phyloP scores from a whole-genome alignment of 2,329 filamentous ascomycete genomes.

The Microcyclospora pomicola region DNA sequence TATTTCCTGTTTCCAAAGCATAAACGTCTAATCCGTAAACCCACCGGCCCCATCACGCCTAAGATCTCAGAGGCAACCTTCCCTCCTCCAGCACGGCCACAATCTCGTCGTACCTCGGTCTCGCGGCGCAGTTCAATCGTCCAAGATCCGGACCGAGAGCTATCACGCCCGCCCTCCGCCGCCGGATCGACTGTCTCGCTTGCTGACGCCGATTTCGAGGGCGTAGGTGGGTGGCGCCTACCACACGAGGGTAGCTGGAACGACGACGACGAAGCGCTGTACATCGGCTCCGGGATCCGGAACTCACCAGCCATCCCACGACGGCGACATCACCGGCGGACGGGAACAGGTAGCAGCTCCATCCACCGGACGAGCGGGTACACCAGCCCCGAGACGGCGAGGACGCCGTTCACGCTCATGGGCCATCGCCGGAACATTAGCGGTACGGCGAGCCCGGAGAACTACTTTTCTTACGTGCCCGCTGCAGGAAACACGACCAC shows the following conservation, averaged over 20 bases:
- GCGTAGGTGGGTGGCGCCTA: constrained; percentile 28
- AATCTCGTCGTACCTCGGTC: constrained; percentile 21
- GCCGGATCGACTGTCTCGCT: constrained; percentile 2
- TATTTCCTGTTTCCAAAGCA: constrained; percentile 27
- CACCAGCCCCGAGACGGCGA: constrained; percentile 22
- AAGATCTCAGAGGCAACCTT: constrained; percentile 1
- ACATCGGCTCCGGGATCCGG: constrained; percentile 30
- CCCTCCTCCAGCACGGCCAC: constrained; percentile 1
- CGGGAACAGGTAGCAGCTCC: constrained; percentile 20
- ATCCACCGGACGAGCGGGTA: constrained; percentile 11
- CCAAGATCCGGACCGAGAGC: not conserved
- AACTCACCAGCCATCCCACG: constrained; percentile 17
- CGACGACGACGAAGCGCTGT: constrained; percentile 27
- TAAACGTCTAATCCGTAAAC: constrained; percentile 24
- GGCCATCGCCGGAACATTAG: constrained; percentile 3
- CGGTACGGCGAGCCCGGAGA: constrained; percentile 14
- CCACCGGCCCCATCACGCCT: not conserved
- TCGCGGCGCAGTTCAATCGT: constrained; percentile 4
- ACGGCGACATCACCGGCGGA: constrained; percentile 17
- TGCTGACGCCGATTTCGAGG: constrained; percentile 27
- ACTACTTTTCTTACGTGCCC: constrained; percentile 7
- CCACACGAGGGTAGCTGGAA: constrained; percentile 12
- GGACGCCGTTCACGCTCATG: constrained; percentile 16
- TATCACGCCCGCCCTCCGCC: not conserved
- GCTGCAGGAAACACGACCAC: no score